A percentile compares a stretch with the other conserved stretches of the same genome.
Evolutionary conservation across 257 asterid genomes (phyloP).

Genomic region (Leonotis leonurus): DNA sequence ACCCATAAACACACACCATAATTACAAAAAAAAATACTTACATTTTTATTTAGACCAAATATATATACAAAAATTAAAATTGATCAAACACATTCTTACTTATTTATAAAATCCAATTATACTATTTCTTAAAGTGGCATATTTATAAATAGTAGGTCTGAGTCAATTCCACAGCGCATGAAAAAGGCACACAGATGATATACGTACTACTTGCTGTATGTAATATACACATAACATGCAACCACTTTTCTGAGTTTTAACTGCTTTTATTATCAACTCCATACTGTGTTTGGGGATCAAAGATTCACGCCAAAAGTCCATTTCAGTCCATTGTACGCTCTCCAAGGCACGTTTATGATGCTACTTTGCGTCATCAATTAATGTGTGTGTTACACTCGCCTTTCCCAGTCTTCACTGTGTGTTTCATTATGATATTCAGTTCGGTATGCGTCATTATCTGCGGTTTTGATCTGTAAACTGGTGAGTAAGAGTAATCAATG

Average conservation of each 20-base stretch:
- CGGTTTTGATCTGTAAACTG: conserved; percentile 24
- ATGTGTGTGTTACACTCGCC: neutral
- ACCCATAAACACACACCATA: too few relatives aligned
- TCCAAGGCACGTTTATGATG: conserved; percentile 14
- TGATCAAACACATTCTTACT: too few relatives aligned
- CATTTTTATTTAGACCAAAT: too few relatives aligned
- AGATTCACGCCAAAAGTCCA: conserved; percentile 27
- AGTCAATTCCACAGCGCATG: too few relatives aligned
- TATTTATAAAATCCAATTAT: too few relatives aligned
- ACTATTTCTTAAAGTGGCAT: too few relatives aligned
- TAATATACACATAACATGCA: conserved; percentile 33
- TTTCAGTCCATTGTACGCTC: conserved; percentile 21
- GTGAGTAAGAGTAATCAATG: conserved; percentile 9
- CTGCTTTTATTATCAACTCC: conserved; percentile 18
- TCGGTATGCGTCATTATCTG: neutral
- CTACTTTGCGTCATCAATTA: conserved; percentile 7
- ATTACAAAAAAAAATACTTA: too few relatives aligned
- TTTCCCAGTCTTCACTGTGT: neutral
- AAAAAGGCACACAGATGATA: too few relatives aligned
- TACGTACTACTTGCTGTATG: neutral
- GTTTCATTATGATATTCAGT: neutral
- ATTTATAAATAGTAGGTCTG: too few relatives aligned
- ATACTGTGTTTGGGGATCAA: conserved; percentile 22
- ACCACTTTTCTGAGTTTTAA: conserved; percentile 17
- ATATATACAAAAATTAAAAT: too few relatives aligned